Base-by-base conservation (phyloP, 768 basidiomycete genomes). In the Boletus edulis region DNA sequence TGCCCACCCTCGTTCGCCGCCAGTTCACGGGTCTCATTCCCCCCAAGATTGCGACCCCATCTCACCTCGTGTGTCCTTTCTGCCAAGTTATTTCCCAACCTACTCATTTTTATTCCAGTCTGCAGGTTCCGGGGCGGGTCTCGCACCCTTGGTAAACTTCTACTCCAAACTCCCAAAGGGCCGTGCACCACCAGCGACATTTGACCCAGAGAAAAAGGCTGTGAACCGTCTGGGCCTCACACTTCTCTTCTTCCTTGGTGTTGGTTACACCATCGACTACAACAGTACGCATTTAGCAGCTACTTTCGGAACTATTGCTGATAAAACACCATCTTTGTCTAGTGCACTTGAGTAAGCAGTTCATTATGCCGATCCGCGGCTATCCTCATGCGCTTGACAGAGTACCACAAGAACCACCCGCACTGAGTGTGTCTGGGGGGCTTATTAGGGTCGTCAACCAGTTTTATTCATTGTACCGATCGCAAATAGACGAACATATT, bases 81-180 rank as follows among this genome's bases (percentile, higher is more conserved):
- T 2, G 3, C 11, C 1, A 0, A 20, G 1, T 2, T n/a, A 5
- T 17, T 15, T 45, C 3, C 34, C 9, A 44, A 20, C 27, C 39
- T 31, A 15, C 41, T 47, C 35, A 54, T 49, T 59, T 56, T 65
- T 47, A 4, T 55, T 62, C 55, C 65, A 94, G 93, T 85, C 90
- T 51, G 84, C 90, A 49, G 89, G 87, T 52, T 83, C 89, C 51
- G 91, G 92, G 42, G 84, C 83, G 42, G 85, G 90, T 58, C 88
- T 96, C 50, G 78, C 81, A 54, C 85, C 86, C 32, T 87, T 98
- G 68, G 93, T 97, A 60, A 85, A 92, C 62, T 98, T 97, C 76
- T 98, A 98, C 80, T 94, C 91, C 56, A 95, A 93, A 74, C 83
- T 98, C 47, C 96, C 94, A 61, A 98, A 98, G 72, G 95, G 95